Evolutionary conservation across 2,329 filamentous ascomycete genomes (phyloP).

Genomic region (Amauroascus verrucosus): DNA sequence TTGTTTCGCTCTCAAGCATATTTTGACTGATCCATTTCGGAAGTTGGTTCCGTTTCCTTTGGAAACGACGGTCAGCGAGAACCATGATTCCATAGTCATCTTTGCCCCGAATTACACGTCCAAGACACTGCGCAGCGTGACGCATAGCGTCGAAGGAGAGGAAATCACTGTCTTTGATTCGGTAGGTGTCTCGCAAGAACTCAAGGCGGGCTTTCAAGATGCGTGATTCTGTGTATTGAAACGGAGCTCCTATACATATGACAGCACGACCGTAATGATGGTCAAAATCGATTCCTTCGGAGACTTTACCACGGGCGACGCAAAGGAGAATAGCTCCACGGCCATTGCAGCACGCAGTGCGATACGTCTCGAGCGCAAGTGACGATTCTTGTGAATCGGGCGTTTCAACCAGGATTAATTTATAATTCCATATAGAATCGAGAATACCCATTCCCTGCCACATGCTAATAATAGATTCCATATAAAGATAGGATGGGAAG

Average conservation of each 20-base stretch:
- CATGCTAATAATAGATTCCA: constrained; percentile 98
- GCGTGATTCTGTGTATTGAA: constrained; percentile 96
- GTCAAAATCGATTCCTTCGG: constrained; percentile 97
- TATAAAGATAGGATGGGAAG: constrained; percentile 96
- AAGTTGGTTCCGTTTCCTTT: constrained; percentile 79
- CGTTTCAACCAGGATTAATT: constrained; percentile 93
- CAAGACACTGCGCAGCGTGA: constrained; percentile 93
- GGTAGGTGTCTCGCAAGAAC: constrained; percentile 93
- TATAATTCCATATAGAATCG: constrained; percentile 98
- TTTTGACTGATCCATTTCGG: constrained; percentile 96
- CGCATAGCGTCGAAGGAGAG: constrained; percentile 98
- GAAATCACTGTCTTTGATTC: constrained; percentile 94
- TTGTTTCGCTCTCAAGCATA: constrained; percentile 72
- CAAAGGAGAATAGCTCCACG: constrained; percentile 86
- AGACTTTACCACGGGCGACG: constrained; percentile 93
- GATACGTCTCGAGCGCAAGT: constrained; percentile 87
- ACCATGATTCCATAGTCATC: constrained; percentile 99
- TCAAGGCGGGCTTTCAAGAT: constrained; percentile 93
- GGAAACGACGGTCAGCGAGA: constrained; percentile 82
- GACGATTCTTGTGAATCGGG: constrained; percentile 96
- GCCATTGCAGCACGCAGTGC: constrained; percentile 94
- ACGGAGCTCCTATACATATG: constrained; percentile 90
- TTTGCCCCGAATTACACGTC: constrained; percentile 87
- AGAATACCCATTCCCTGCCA: constrained; percentile 99
- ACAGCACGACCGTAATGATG: constrained; percentile 96